Base-by-base conservation (phyloP, 2,329 filamentous ascomycete genomes). In the Trichoderma sp. region DNA sequence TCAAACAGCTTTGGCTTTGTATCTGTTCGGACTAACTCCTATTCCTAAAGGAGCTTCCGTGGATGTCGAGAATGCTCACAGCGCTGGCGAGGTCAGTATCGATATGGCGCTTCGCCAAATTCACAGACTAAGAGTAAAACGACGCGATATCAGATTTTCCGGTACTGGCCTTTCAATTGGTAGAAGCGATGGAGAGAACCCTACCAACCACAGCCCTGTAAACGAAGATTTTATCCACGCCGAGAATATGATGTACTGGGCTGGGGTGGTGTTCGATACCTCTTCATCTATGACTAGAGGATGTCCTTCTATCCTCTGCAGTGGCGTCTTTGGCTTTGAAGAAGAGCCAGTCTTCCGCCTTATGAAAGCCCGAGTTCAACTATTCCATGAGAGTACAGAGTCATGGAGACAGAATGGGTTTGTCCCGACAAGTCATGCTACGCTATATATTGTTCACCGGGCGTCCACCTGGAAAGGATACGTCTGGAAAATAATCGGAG, bases 161-260 rank as follows among this genome's bases (percentile, higher is more conserved):
- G 64, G 64, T 17, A 43, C 64, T 11, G 50, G 50, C 11, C 15
- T 67, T 2, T 67, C 64, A 4, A 17, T 58, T 13, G 64, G 64
- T 15, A 17, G 47, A 58, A 67, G n/a, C 50, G 9, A 43, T 6
- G 23, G 17, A 15, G 23, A 43, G 2, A 36, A 0, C 17, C 9
- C 20, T 6, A 20, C 17, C 4, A 15, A 6, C 4, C 23, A 20
- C 15, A 30, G 9, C 9, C 7, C 64, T 17, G 53, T 67, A 11
- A 67, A 67, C 2, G 64, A 67, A 30, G 64, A 67, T 30, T 67
- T 58, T 36, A 67, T 67, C 39, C 64, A 67, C 11, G 64, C 64
- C 17, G 64, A 67, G 13, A 67, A 58, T 20, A 67, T 67, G 64
- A 67, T 67, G 53, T 67, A 67, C 17, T 67, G 64, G 64, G 64